Evolutionary conservation across 192 early-diverging fungal genomes (phyloP), one percentile per base, ranked within the genome.

Genomic region (Oehlia diaphana): DNA sequence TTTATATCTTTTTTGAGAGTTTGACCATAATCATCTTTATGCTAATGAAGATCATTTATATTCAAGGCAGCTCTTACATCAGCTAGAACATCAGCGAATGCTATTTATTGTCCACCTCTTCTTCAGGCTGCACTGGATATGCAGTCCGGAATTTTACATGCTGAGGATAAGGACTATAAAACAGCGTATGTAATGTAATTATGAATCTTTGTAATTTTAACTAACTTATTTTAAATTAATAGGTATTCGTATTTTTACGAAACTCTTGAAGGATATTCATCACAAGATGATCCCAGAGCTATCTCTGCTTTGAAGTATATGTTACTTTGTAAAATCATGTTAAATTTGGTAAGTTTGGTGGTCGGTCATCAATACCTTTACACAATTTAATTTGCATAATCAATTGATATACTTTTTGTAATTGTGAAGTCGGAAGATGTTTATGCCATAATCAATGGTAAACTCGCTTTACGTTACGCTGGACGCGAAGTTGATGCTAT

Each of bases 81-180:
- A 9, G 98, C 98, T 9, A 90, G 97, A 72, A 98, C 98, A 14
- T 94, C 94, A 6, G 98, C 98, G 33, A 99, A 99, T 81, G 90
- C 96, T 33, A 97, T 99, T 80, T 98, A 99, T 84, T 98, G 96
- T 80, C 98, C 98, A 83, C 97, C 96, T 28, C 85, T 97, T 76
- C 90, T 99, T 81, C 98, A 99, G 83, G 98, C 98, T 12, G 89
- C 90, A 42, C 88, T 99, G 66, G 98, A 99, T 86, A 91, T 99
- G 92, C 97, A 99, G 87, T 96, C 95, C 14, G 98, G 98, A 77
- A 96, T 96, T 68, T 87, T 99, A 77, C 97, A 99, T 81, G 93
- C 97, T 42, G 97, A 99, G 81, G 97, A 99, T 81, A 97, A 98
- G 85, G 98, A 99, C 82, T 99, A 96, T 84, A 98, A 99, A 86